These are phyloP conservation scores for Nakazawaea peltata DNA, from an alignment of 805 yeast species.

Conservation along the genomic window DNA sequence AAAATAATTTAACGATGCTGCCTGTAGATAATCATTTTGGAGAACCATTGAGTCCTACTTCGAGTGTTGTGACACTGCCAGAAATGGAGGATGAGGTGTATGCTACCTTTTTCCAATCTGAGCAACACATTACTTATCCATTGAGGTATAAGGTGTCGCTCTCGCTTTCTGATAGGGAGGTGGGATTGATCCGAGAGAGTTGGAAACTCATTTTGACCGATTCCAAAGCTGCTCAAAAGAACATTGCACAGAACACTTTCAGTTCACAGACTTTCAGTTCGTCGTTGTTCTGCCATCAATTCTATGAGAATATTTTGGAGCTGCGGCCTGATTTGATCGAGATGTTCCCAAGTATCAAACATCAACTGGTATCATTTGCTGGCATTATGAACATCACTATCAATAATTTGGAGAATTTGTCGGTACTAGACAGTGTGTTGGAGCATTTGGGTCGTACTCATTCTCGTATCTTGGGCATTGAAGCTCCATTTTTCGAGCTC, in stretches of 20 bases:
- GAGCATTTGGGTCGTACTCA: slow-evolving; percentile 65
- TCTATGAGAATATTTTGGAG: slow-evolving; percentile 59
- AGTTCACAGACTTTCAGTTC: slow-evolving; percentile 33
- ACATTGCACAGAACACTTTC: slow-evolving; percentile 6
- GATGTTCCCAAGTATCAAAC: slow-evolving; percentile 65
- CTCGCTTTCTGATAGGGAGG: slow-evolving; percentile 18
- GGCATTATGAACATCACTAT: slow-evolving; percentile 69
- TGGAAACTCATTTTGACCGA: slow-evolving; percentile 33
- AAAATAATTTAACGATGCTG: too few relatives aligned
- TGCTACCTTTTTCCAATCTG: slow-evolving; percentile 2
- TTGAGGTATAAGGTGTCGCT: slow-evolving; percentile 10
- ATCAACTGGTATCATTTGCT: slow-evolving; percentile 76
- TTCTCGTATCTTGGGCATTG: slow-evolving; percentile 66
- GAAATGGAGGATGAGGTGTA: slow-evolving; percentile 1
- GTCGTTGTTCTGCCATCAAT: slow-evolving; percentile 67
- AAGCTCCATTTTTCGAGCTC: slow-evolving; percentile 54
- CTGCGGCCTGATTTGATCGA: slow-evolving; percentile 55
- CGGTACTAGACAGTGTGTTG: slow-evolving; percentile 50
- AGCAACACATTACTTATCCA: slow-evolving; percentile 1
- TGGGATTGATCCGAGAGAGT: slow-evolving; percentile 30
- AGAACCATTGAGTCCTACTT: too few relatives aligned
- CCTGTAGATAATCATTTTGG: too few relatives aligned
- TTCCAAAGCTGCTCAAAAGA: slow-evolving; percentile 19
- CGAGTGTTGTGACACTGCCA: too few relatives aligned
- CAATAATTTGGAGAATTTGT: slow-evolving; percentile 51